Percentiles rank a stretch among this genome's conserved stretches.
These are phyloP conservation scores for Amesomyces nigricolor DNA, from an alignment of 2,329 filamentous ascomycete species.

Conservation along the genomic window DNA sequence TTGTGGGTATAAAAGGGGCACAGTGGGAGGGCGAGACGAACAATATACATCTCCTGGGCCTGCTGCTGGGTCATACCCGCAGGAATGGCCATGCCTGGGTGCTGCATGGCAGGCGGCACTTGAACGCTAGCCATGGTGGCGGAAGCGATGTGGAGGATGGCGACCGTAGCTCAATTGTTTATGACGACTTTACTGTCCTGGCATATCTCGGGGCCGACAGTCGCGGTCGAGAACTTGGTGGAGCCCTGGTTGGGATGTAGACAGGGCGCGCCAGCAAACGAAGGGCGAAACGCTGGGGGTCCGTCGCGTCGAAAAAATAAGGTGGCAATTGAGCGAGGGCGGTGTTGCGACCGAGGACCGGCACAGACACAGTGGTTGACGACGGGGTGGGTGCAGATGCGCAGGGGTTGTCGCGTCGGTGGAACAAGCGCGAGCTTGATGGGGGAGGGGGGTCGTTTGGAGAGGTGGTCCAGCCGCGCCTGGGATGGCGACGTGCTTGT, in stretches of 20 bases:
- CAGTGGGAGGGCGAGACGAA: constrained; percentile 36
- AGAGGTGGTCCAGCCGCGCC: constrained; percentile 21
- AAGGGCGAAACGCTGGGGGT: constrained; percentile 3
- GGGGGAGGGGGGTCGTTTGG: constrained; percentile 2
- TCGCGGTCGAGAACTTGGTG: constrained; percentile 20
- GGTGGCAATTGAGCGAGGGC: constrained; percentile 11
- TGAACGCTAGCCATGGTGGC: constrained; percentile 75
- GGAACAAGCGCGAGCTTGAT: constrained; percentile 15
- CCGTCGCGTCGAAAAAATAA: constrained; percentile 16
- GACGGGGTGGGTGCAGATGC: constrained; percentile 1
- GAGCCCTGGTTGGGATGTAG: constrained; percentile 13
- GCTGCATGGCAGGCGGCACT: constrained; percentile 61
- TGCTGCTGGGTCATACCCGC: constrained; percentile 68
- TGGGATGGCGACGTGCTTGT: constrained; percentile 21
- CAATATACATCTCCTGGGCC: constrained; percentile 67
- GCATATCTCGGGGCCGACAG: constrained; percentile 21
- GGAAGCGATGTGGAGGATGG: constrained; percentile 24
- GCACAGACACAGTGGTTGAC: not conserved
- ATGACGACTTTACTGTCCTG: constrained; percentile 16
- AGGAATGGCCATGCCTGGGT: constrained; percentile 57
- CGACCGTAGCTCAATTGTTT: constrained; percentile 18
- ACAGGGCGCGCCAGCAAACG: constrained; percentile 7
- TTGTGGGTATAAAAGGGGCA: not conserved
- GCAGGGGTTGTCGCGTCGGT: constrained; percentile 22
- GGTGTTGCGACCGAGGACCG: constrained; percentile 5